These are phyloP conservation scores for Colletotrichum sp. DNA, from an alignment of 2,329 filamentous ascomycete species.

Conservation along the genomic window DNA sequence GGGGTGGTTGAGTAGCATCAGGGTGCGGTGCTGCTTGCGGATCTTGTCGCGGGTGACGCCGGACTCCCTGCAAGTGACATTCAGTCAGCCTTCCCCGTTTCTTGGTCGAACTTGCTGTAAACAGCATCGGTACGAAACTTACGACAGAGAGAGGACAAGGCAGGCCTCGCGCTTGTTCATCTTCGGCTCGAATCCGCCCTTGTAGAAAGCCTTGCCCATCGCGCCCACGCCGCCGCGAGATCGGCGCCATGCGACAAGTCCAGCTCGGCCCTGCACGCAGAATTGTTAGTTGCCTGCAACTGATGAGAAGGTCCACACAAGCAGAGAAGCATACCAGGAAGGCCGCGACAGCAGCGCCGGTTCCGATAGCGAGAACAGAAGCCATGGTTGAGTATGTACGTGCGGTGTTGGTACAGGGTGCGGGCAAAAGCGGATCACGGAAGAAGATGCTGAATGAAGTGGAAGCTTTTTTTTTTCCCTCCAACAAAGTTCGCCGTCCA, in stretches of 20 bases:
- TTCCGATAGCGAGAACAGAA: conserved; percentile 50
- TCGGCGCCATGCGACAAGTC: conserved; percentile 85
- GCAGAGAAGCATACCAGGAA: conserved; percentile 47
- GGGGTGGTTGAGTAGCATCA: conserved; percentile 98
- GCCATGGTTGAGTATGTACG: conserved; percentile 35
- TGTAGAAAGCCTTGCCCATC: conserved; percentile 93
- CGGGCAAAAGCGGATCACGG: neutral
- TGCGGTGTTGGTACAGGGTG: neutral
- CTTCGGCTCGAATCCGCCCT: conserved; percentile 94
- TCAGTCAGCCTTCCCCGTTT: neutral
- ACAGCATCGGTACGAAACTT: conserved; percentile 30
- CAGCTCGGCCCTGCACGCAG: conserved; percentile 78
- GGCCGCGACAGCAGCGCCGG: conserved; percentile 55
- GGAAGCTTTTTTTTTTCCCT: neutral
- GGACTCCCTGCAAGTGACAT: conserved; percentile 68
- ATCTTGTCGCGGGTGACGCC: conserved; percentile 90
- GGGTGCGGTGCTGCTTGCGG: conserved; percentile 90
- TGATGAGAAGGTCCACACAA: neutral
- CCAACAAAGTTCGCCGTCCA: neutral
- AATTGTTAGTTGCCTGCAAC: neutral
- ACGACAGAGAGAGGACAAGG: conserved; percentile 91
- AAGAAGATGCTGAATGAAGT: neutral
- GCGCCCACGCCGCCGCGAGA: conserved; percentile 80
- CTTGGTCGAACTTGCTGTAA: neutral
- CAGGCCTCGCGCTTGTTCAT: conserved; percentile 94